Evolutionary conservation across 2,329 filamentous ascomycete genomes (phyloP), one percentile per base, ranked within the genome.

Genomic region (Aspergillus sergii): DNA sequence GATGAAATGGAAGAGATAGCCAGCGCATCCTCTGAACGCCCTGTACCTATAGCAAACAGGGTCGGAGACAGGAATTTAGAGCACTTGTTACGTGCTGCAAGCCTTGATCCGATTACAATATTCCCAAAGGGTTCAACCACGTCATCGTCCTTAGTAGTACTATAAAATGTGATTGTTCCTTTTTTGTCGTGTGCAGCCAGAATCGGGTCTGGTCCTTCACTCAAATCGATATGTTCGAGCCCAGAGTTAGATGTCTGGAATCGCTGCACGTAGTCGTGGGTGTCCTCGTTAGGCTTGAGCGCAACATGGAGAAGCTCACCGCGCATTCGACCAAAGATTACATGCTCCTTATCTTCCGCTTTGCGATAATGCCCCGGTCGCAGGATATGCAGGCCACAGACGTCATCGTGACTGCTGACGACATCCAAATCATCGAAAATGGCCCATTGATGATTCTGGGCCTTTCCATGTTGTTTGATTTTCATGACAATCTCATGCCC

Each of bases 241-340:
- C 78, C 70, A 34, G 75, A 71, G 3, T 79, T 75, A 58, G 78
- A 74, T 0, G 84, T 85, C 5, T 79, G 70, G 61, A 81, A 84
- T 46, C 74, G 81, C 14, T 78, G 74, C 63, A 77, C 69, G 57
- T 74, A 68, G 11, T 73, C 71, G 64, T 73, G 73, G 59, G 64
- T 64, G 39, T 59, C 72, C 30, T 70, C 68, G n/a, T 71, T 68
- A 32, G 67, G 69, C 32, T 72, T 78, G 64, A 77, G 74, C 48
- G 67, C 81, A 64, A 73, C 78, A 63, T 77, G 73, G 50, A 71
- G 74, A 50, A 88, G 74, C 54, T 84, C 80, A 12, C 86, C 85
- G 68, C 84, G 84, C 23, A 86, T 83, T 51, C 86, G 85, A 7
- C 86, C 85, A 54, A 85, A 80, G 4, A 89, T 79, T 32, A 88